A percentile compares a stretch with the other conserved stretches of the same genome.
Evolutionary conservation across 1,284 basidiomycete genomes (phyloP).

Genomic region (Trametes hirsuta): DNA sequence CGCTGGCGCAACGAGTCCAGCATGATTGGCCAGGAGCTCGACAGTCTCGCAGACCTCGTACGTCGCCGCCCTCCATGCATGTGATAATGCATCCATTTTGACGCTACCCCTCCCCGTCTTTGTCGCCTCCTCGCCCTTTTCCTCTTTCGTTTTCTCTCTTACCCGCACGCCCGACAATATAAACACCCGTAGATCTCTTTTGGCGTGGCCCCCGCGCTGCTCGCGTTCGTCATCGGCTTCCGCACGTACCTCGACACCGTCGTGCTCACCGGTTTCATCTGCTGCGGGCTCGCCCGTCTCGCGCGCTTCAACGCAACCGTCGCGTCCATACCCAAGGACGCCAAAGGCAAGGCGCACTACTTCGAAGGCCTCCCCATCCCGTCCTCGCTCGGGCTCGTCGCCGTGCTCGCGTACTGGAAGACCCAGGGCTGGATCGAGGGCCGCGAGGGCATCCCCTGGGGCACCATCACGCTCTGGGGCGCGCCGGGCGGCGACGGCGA

Average conservation of each 20-base stretch:
- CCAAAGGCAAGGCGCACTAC: constrained; percentile 87
- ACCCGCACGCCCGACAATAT: too few relatives aligned
- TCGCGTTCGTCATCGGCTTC: constrained; percentile 92
- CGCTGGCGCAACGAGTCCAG: constrained; percentile 95
- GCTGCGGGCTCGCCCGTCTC: constrained; percentile 93
- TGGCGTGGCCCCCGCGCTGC: constrained; percentile 92
- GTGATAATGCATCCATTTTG: constrained; percentile 15
- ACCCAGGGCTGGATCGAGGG: constrained; percentile 84
- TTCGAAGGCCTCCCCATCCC: constrained; percentile 99
- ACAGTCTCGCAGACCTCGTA: constrained; percentile 94
- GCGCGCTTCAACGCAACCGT: constrained; percentile 99
- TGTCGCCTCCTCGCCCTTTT: not conserved
- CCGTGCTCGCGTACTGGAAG: constrained; percentile 81
- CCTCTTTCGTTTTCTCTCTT: too few relatives aligned
- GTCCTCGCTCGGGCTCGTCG: constrained; percentile 84
- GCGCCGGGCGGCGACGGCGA: constrained; percentile 74
- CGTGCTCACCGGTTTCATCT: constrained; percentile 89
- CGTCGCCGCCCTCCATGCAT: constrained; percentile 33
- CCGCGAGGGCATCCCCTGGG: constrained; percentile 75
- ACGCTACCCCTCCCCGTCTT: not conserved
- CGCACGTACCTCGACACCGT: constrained; percentile 90
- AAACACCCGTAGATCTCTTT: constrained; percentile 79
- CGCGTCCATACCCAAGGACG: constrained; percentile 90
- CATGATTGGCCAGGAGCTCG: constrained; percentile 98
- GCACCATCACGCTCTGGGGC: constrained; percentile 76